Evolutionary conservation across 495 filamentous ascomycete genomes (phyloP).

Genomic region (Xylaria nigripes): DNA sequence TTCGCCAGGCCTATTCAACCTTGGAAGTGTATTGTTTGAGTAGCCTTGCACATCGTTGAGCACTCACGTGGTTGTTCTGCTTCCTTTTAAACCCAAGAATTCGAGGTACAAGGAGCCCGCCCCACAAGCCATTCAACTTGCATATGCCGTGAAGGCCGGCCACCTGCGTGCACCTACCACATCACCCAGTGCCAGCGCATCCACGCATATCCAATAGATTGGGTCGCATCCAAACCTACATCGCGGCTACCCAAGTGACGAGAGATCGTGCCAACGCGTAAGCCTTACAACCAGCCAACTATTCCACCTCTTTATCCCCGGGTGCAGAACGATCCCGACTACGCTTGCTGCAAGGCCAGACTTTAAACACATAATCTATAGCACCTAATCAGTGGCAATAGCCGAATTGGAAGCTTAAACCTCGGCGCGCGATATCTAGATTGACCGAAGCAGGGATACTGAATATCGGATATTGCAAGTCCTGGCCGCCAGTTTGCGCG

Average conservation of each 20-base stretch:
- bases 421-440: slow-evolving; percentile 21
- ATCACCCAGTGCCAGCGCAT: slow-evolving; percentile 50
- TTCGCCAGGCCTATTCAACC: slow-evolving; percentile 21
- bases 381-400: slow-evolving; percentile 16
- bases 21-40: slow-evolving; percentile 9
- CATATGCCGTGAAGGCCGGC: slow-evolving; percentile 48
- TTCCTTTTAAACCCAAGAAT: slow-evolving; percentile 22
- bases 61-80: slow-evolving; percentile 40
- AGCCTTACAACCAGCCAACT: slow-evolving; percentile 33
- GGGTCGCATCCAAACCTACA: slow-evolving; percentile 44
- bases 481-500: slow-evolving; percentile 25
- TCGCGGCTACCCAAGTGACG: slow-evolving; percentile 42
- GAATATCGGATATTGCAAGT: slow-evolving; percentile 21
- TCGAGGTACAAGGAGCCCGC: slow-evolving; percentile 39
- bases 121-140: slow-evolving; percentile 49
- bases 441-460: slow-evolving; percentile 20
- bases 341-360: not conserved
- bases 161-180: slow-evolving; percentile 44
- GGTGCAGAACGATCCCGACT: slow-evolving; percentile 14
- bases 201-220: slow-evolving; percentile 50
- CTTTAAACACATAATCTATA: not conserved
- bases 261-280: slow-evolving; percentile 33
- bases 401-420: slow-evolving; percentile 22
- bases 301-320: slow-evolving; percentile 25
- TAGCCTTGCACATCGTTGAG: slow-evolving; percentile 15